phyloP scores from a whole-genome alignment of 768 basidiomycete species.

The Phlegmacium glaucopus region DNA sequence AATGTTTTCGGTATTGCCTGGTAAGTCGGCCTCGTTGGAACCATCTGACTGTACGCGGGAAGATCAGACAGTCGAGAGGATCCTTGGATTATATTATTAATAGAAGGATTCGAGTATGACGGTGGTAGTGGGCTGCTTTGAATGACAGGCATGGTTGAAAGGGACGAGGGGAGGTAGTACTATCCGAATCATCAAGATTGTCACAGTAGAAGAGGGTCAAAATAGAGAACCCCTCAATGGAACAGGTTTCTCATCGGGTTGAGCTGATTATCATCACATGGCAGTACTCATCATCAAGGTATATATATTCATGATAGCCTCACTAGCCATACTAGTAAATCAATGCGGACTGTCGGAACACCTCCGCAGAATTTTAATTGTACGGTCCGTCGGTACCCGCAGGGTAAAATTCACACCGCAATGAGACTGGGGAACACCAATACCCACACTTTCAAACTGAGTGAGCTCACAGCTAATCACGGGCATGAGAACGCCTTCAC shows the following conservation, averaged over 20 bases:
- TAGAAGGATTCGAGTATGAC: conserved; percentile 5
- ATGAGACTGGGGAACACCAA: too few relatives aligned
- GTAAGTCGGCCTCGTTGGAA: neutral
- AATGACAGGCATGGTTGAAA: conserved; percentile 2
- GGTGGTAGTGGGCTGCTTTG: conserved; percentile 21
- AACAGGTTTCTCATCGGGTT: neutral
- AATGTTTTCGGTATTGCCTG: conserved; percentile 24
- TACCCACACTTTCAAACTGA: too few relatives aligned
- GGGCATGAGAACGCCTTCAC: neutral
- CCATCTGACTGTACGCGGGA: conserved; percentile 14
- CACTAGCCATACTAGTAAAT: neutral
- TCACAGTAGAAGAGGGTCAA: too few relatives aligned
- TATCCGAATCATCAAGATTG: too few relatives aligned
- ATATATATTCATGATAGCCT: neutral
- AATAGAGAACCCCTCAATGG: too few relatives aligned
- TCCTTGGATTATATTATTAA: neutral
- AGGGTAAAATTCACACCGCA: too few relatives aligned
- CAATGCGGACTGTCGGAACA: too few relatives aligned
- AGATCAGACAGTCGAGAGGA: conserved; percentile 5
- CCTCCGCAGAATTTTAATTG: too few relatives aligned
- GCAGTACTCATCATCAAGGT: neutral
- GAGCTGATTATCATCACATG: neutral
- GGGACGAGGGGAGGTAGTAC: neutral
- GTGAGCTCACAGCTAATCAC: too few relatives aligned
- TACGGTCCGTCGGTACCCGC: too few relatives aligned